phyloP scores from a whole-genome alignment of 2,329 filamentous ascomycete species.

The Alternaria sp. region DNA sequence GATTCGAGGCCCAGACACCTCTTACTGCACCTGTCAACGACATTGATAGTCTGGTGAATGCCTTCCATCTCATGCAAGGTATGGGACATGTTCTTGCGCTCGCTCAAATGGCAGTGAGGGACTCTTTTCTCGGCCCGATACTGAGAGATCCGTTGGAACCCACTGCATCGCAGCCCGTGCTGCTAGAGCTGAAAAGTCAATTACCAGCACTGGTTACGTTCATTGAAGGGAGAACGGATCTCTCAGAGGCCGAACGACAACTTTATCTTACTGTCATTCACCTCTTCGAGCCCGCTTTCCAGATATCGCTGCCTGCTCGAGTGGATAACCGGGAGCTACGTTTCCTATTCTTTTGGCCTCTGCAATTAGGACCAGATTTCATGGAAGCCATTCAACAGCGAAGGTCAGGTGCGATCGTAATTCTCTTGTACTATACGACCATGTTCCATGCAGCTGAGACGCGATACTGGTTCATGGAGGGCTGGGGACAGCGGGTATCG shows the following conservation, averaged over 20 bases:
- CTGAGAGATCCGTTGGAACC: slow-evolving; percentile 25
- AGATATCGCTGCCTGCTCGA: slow-evolving; percentile 27
- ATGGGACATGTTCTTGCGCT: slow-evolving; percentile 40
- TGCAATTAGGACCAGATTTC: slow-evolving; percentile 43
- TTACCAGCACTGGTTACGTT: slow-evolving; percentile 27
- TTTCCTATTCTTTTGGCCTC: slow-evolving; percentile 49
- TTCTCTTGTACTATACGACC: slow-evolving; percentile 50
- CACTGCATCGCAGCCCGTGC: slow-evolving; percentile 36
- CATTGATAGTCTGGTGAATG: slow-evolving; percentile 43
- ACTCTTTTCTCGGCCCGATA: slow-evolving; percentile 35
- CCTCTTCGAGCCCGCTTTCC: slow-evolving; percentile 28
- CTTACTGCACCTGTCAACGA: slow-evolving; percentile 12
- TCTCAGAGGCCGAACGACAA: slow-evolving; percentile 25
- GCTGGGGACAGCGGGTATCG: slow-evolving; percentile 41
- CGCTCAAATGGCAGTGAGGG: slow-evolving; percentile 22
- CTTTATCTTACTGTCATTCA: slow-evolving; percentile 23
- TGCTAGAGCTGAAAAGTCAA: slow-evolving; percentile 29
- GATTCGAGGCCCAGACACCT: slow-evolving; percentile 28
- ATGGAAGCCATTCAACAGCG: slow-evolving; percentile 37
- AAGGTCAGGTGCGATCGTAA: slow-evolving; percentile 44
- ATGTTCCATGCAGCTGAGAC: slow-evolving; percentile 43
- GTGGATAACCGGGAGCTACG: slow-evolving; percentile 44
- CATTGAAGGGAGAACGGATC: slow-evolving; percentile 26
- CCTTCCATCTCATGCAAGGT: slow-evolving; percentile 45
- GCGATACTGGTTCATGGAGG: slow-evolving; percentile 50